Percentiles rank a stretch among this genome's conserved stretches.
phyloP scores from a whole-genome alignment of 2,329 filamentous ascomycete species.

The Cytospora paraplurivora region DNA sequence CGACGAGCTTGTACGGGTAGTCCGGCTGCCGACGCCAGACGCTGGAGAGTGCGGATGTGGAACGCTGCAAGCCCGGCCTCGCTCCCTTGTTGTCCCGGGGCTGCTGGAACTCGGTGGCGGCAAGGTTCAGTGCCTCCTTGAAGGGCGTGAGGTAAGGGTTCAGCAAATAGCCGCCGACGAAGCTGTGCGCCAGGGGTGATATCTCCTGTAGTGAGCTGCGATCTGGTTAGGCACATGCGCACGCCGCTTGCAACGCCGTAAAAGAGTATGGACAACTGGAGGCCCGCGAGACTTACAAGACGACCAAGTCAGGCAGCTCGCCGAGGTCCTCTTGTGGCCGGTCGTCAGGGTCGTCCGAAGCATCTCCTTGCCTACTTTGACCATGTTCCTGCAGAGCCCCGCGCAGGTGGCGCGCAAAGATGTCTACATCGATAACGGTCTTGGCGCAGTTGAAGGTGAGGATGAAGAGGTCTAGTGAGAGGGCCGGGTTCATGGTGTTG shows the following conservation, averaged over 20 bases:
- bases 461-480: constrained; percentile 69
- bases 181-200: constrained; percentile 79
- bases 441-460: constrained; percentile 90
- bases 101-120: constrained; percentile 49
- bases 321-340: constrained; percentile 31
- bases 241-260: neutral
- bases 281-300: constrained; percentile 50
- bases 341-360: neutral
- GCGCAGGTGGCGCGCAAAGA: constrained; percentile 73
- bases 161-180: constrained; percentile 81
- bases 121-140: constrained; percentile 70
- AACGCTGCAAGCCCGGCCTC: constrained; percentile 16
- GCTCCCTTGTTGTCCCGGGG: constrained; percentile 18
- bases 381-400: constrained; percentile 54
- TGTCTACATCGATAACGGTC: constrained; percentile 65
- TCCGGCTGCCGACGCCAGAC: constrained; percentile 28
- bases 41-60: constrained; percentile 29
- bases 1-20: constrained; percentile 67
- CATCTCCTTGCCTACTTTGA: constrained; percentile 1
- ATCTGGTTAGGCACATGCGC: neutral
- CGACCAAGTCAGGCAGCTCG: constrained; percentile 55
- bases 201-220: constrained; percentile 83
- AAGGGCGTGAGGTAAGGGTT: constrained; percentile 74
- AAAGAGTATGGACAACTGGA: neutral
- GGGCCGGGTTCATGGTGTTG: constrained; percentile 30